Evolutionary conservation across 495 filamentous ascomycete species (phyloP).

Genomic region (Neurospora sp.): DNA sequence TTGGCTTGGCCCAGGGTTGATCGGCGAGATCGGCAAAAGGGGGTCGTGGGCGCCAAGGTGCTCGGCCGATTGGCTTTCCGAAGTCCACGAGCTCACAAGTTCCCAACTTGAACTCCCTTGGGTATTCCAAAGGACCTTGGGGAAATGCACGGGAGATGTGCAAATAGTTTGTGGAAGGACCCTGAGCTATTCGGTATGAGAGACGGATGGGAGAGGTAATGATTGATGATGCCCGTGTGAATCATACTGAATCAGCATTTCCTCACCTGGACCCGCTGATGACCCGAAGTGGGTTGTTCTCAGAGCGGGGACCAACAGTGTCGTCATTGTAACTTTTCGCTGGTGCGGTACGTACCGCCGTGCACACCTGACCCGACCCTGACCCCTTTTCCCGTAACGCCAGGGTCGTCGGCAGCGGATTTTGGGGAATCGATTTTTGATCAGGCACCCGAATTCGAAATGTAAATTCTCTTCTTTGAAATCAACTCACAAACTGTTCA

Average conservation of each 20-base stretch:
- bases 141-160: neutral
- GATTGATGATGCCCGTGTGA: neutral
- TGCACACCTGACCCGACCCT: neutral
- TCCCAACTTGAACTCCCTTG: neutral
- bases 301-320: neutral
- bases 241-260: neutral
- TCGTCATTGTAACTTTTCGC: neutral
- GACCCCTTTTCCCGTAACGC: neutral
- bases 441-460: neutral
- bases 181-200: neutral
- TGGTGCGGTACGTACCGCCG: neutral
- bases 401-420: neutral
- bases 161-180: neutral
- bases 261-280: neutral
- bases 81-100: neutral
- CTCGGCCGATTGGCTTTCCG: neutral
- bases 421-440: neutral
- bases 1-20: neutral
- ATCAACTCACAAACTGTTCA: neutral
- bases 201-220: neutral
- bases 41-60: neutral
- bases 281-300: neutral
- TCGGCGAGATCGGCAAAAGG: neutral
- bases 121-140: neutral
- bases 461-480: neutral